A percentile compares a stretch with the other conserved stretches of the same genome.
Conservation (phyloP, 2,329 filamentous ascomycete genomes). For the Sclerotinia nivalis region DNA sequence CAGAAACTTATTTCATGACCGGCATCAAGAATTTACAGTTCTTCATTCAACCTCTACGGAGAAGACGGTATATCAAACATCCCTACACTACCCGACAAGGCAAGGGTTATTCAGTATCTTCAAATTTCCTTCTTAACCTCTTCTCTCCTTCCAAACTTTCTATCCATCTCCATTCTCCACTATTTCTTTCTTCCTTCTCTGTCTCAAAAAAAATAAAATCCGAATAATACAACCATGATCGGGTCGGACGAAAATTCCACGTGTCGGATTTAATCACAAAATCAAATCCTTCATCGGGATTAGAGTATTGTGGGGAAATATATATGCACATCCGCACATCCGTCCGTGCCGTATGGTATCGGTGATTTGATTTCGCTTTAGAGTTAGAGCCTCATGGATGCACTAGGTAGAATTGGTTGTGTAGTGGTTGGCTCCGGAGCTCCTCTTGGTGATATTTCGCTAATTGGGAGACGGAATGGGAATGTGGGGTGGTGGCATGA, state of each 20-base stretch:
- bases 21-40: neutral
- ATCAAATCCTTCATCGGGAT: neutral
- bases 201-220: neutral
- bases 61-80: neutral
- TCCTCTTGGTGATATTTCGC: neutral
- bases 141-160: neutral
- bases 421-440: neutral
- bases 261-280: neutral
- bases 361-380: neutral
- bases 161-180: neutral
- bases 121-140: neutral
- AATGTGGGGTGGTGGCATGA: neutral
- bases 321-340: neutral
- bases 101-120: neutral
- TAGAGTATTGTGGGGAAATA: neutral
- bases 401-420: neutral
- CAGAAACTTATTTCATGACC: neutral
- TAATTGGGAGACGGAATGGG: neutral
- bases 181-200: neutral
- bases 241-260: neutral
- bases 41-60: neutral
- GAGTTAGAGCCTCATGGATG: neutral
- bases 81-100: neutral
- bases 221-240: neutral
- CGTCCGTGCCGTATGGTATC: neutral